These are phyloP conservation scores for Solanum clarkiae DNA, from an alignment of 257 asterid species.

Conservation along the genomic window DNA sequence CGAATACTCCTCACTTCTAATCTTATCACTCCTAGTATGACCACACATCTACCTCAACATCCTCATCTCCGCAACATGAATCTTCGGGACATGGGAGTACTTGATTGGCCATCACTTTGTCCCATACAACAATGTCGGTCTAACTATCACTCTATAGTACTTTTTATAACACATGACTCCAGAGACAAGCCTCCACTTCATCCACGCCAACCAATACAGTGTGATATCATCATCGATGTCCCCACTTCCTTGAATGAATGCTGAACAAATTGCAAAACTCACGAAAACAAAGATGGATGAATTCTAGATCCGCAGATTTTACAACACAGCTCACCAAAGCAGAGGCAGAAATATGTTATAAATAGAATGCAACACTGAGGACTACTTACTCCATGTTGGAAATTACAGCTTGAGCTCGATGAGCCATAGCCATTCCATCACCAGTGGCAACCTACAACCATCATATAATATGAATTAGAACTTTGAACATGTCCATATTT, in stretches of 20 bases:
- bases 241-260: background rate
- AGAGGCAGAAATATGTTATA: background rate
- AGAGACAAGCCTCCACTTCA: too few relatives aligned
- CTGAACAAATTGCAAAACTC: background rate
- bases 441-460: constrained; percentile 83
- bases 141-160: too few relatives aligned
- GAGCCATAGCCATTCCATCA: constrained; percentile 98
- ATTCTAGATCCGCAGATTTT: background rate
- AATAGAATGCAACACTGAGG: background rate
- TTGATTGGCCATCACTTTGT: too few relatives aligned
- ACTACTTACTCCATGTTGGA: constrained; percentile 96
- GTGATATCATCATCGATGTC: too few relatives aligned
- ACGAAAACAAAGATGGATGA: background rate
- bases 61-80: too few relatives aligned
- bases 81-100: too few relatives aligned
- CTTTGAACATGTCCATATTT: background rate
- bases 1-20: too few relatives aligned
- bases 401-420: constrained; percentile 91
- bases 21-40: too few relatives aligned
- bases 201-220: too few relatives aligned
- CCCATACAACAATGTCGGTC: too few relatives aligned
- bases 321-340: background rate
- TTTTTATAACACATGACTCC: too few relatives aligned
- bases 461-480: background rate
- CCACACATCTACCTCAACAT: too few relatives aligned